Base-by-base conservation (phyloP, 169 alveolate species). In the Besnoitia besnoiti region DNA sequence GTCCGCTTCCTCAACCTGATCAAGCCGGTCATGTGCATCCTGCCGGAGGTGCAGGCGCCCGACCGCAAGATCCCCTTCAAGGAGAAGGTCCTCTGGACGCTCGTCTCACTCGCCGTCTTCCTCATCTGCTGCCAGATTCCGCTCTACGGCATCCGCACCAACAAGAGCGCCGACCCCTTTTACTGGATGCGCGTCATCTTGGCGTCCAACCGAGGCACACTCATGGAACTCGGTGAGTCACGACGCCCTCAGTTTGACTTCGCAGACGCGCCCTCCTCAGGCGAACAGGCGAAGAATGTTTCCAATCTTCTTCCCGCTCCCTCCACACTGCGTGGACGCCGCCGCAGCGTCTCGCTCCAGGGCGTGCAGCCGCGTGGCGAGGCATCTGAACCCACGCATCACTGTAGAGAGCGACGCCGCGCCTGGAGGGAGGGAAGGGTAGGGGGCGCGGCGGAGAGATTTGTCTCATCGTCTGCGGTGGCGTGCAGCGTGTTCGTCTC, bases 111-210 rank as follows among this genome's bases (percentile, higher is more conserved):
- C 42, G 98, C 99, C 92, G 98, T 99, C 59, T 99, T 98, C 93
- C 96, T 99, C 93, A 99, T 99, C 59, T 99, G 99, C 94, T 98
- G 99, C 91, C 99, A 99, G 94, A 99, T 99, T 67, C 99, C 99
- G 5, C 97, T 99, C 39, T 99, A 98, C 94, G 99, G 99, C n/a
- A 98, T 99, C 59, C 97, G 97, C 91, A 97, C 98, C 46, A 96
- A 98, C 92, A 97, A 98, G 93, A 97, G 99, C 50, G 97, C 99
- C 55, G 99, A 99, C 99, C 99, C 61, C 24, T 98, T 99, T 95
- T 98, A 98, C 96, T 98, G 99, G 99, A 96, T 99, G 96, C 98
- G 99, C 95, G 99, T 98, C 80, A 99, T 99, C 84, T 96, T 99
- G 93, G 99, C 99, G 16, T 98, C 99, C 24, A 99, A 99, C 96